Base-by-base conservation (phyloP, 2,329 filamentous ascomycete species). In the Xylariaceae sp. region DNA sequence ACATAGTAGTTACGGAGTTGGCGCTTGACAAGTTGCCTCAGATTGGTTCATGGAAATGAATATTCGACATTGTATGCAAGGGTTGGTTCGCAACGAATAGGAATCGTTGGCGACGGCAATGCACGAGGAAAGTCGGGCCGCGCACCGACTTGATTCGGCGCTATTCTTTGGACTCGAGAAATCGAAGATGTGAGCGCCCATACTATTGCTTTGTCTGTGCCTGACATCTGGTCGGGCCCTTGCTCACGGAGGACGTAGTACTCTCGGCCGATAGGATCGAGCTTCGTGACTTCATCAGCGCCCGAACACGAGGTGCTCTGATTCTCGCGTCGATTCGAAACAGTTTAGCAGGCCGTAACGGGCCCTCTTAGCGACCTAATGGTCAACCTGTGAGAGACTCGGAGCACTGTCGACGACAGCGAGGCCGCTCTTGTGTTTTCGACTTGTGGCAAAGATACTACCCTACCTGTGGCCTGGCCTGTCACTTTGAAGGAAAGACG, bases 81-180 rank as follows among this genome's bases (percentile, higher is more conserved):
- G 47, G 28, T 42, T 17, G 34, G 19, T 16, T 7, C n/a, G 47
- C 28, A 34, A 44, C 56, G 50, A 58, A 56, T 56, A 53, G 54
- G 54, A 56, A 52, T 5, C 22, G 48, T 40, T 58, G 45, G 56
- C 56, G 51, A 54, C 17, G 41, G 28, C 13, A 56, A 45, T 46
- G 42, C 46, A 49, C 51, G 54, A 45, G 56, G 56, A 51, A 54
- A 31, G 38, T 52, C 56, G 56, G 56, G 47, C 56, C 56, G 56
- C 22, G 31, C 50, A 52, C 56, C 56, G 53, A 49, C 54, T 46
- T 36, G 31, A 50, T 53, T 57, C 53, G 52, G 55, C 45, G 51
- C 44, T 54, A 49, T 50, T 28, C 42, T 56, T 45, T 51, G 22
- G 22, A 28, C 22, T 28, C 22, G 22, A 28, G 7, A 4, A 28